Base-by-base conservation (phyloP, 2,329 filamentous ascomycete genomes). In the Thermothelomyces thermophilus region DNA sequence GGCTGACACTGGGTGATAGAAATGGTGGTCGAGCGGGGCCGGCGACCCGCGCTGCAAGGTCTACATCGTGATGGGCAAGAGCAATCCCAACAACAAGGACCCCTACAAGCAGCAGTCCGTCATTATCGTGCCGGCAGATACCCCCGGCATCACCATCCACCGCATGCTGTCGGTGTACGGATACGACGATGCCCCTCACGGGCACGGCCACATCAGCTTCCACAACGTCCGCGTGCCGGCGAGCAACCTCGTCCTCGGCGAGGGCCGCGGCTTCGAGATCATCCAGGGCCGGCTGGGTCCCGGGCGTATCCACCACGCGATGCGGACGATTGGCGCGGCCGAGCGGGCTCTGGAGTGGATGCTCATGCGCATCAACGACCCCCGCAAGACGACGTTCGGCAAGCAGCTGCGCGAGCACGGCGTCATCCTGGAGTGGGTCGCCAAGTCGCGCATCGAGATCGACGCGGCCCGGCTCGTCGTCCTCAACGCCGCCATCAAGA, bases 21-120 rank as follows among this genome's bases (percentile, higher is more conserved):
- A 98, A 88, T 98, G 93, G 93, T 98, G 93, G 93, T 95, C 89
- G 24, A 95, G 88, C 56, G 93, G 93, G 58, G 90, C 90, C 16
- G 93, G 93, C 51, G 93, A 98, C 71, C 86, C 86, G 51, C 81
- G 91, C 61, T 98, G 93, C 76, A 79, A 86, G 68, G 75, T 98
- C 66, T 97, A 96, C 73, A 84, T 98, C 55, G 90, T 95, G 61
- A 95, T 98, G 87, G 93, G 89, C 70, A 95, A 97, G 77, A 86
- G 81, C 11, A 87, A 94, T 64, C 75, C 86, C 42, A 73, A 73
- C 59, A 86, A 94, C 74, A 70, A 76, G 56, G 83, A 90, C 66
- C 73, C 82, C 19, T 95, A 97, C 78, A 80, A 80, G 63, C 90
- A 96, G 65, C 93, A 97, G 70, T 96, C 90, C 22, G 90, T 98